phyloP scores from a whole-genome alignment of 2,329 filamentous ascomycete genomes.

The Stagonosporopsis cucurbitacearum region DNA sequence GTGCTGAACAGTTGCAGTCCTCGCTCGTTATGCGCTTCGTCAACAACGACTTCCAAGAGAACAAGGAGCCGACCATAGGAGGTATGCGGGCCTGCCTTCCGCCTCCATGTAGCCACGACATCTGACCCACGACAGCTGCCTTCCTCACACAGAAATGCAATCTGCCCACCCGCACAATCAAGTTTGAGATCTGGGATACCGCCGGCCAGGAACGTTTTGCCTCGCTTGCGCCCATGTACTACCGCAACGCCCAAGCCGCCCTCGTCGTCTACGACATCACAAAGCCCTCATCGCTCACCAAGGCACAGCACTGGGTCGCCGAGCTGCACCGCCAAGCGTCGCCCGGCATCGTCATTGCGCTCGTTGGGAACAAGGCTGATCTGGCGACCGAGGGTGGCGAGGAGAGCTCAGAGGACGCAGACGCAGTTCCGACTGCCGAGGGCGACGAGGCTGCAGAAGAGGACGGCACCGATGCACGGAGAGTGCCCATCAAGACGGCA shows the following conservation, averaged over 20 bases:
- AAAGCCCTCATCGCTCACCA: slow-evolving; percentile 91
- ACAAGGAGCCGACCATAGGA: slow-evolving; percentile 99
- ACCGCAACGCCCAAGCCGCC: slow-evolving; percentile 96
- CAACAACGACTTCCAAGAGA: slow-evolving; percentile 99
- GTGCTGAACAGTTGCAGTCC: slow-evolving; percentile 63
- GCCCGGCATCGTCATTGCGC: slow-evolving; percentile 93
- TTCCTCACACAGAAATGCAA: slow-evolving; percentile 99
- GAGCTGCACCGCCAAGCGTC: slow-evolving; percentile 96
- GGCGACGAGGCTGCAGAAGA: slow-evolving; percentile 62
- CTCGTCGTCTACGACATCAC: slow-evolving; percentile 99
- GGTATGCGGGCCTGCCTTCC: slow-evolving; percentile 62
- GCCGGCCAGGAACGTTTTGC: slow-evolving; percentile 97
- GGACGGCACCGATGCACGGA: slow-evolving; percentile 76
- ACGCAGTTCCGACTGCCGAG: slow-evolving; percentile 56
- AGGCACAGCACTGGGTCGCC: slow-evolving; percentile 98
- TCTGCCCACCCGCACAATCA: slow-evolving; percentile 81
- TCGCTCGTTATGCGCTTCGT: slow-evolving; percentile 98
- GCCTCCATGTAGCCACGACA: neutral
- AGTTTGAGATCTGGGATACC: slow-evolving; percentile 88
- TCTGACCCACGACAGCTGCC: slow-evolving; percentile 67
- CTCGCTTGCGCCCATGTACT: slow-evolving; percentile 98
- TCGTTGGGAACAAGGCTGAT: slow-evolving; percentile 90
- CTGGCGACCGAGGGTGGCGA: slow-evolving; percentile 62
- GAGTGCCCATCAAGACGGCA: slow-evolving; percentile 89
- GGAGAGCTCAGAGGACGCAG: slow-evolving; percentile 57